phyloP scores from a whole-genome alignment of 768 basidiomycete genomes.

The Kwoniella newhampshirensis region DNA sequence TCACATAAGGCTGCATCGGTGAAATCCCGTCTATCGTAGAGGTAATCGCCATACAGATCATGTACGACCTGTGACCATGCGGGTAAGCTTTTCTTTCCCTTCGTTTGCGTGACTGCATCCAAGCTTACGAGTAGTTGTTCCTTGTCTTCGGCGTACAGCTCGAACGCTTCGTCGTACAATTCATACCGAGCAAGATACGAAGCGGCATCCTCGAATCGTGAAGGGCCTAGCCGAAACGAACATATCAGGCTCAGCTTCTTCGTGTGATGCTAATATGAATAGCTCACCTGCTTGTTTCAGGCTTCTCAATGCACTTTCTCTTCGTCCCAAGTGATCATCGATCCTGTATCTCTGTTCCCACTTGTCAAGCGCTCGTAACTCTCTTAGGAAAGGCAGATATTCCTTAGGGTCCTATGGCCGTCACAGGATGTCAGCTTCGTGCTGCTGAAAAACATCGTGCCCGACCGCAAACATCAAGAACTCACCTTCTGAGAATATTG shows the following conservation, averaged over 20 bases:
- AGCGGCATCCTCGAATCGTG: conserved; percentile 74
- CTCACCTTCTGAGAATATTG: conserved; percentile 92
- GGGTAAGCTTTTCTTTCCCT: background rate
- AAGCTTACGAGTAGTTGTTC: conserved; percentile 64
- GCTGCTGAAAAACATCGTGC: too few species aligned
- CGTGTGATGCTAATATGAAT: background rate
- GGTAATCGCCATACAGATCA: conserved; percentile 77
- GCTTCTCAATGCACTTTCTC: conserved; percentile 71
- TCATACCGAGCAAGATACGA: conserved; percentile 75
- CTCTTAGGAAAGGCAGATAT: conserved; percentile 93
- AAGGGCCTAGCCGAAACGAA: conserved; percentile 58
- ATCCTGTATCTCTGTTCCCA: conserved; percentile 86
- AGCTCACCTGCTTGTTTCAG: conserved; percentile 68
- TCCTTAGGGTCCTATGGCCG: conserved; percentile 82
- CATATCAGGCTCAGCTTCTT: background rate
- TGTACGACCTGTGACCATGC: conserved; percentile 20
- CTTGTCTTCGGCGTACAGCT: conserved; percentile 66
- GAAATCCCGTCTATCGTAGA: conserved; percentile 82
- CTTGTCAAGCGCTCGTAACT: conserved; percentile 74
- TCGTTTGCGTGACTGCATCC: background rate
- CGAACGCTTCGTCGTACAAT: conserved; percentile 71
- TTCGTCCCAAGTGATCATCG: conserved; percentile 82
- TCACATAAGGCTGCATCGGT: conserved; percentile 76
- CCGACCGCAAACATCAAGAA: background rate
- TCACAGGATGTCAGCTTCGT: background rate